Evolutionary conservation across 2,329 filamentous ascomycete genomes (phyloP).

Genomic region (Alternaria metachromatica): DNA sequence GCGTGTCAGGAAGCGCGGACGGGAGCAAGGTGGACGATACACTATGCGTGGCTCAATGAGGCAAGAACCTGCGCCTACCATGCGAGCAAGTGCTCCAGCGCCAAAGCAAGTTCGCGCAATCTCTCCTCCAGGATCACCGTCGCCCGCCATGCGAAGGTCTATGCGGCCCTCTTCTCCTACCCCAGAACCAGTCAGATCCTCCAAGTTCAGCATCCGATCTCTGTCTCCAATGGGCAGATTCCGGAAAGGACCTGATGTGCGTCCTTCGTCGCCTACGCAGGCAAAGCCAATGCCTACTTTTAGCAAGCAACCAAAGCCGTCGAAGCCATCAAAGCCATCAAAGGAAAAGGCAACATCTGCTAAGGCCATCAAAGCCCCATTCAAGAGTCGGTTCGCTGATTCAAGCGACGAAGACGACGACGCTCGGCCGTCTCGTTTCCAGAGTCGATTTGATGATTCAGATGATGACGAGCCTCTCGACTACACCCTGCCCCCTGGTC

Average conservation of each 20-base stretch:
- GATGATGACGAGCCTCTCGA: conserved; percentile 63
- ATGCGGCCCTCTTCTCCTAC: conserved; percentile 42
- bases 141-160: conserved; percentile 39
- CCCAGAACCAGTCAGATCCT: conserved; percentile 46
- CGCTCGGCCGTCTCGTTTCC: conserved; percentile 45
- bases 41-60: conserved; percentile 80
- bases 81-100: conserved; percentile 41
- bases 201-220: conserved; percentile 73
- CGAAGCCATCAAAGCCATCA: conserved; percentile 13
- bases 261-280: conserved; percentile 21
- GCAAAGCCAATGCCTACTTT: conserved; percentile 24
- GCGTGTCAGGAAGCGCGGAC: conserved; percentile 57
- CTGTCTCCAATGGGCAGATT: conserved; percentile 69
- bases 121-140: conserved; percentile 40
- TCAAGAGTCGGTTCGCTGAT: conserved; percentile 66
- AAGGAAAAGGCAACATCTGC: conserved; percentile 26
- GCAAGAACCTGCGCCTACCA: conserved; percentile 34
- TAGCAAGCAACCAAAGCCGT: conserved; percentile 26
- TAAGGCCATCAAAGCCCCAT: conserved; percentile 27
- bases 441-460: conserved; percentile 58
- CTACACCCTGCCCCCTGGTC: conserved; percentile 46
- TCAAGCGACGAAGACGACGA: conserved; percentile 67
- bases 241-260: conserved; percentile 45
- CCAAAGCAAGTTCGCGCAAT: conserved; percentile 52
- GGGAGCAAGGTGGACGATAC: conserved; percentile 55